Conservation (phyloP, 495 filamentous ascomycete genomes). For the Tricharina praecox region DNA sequence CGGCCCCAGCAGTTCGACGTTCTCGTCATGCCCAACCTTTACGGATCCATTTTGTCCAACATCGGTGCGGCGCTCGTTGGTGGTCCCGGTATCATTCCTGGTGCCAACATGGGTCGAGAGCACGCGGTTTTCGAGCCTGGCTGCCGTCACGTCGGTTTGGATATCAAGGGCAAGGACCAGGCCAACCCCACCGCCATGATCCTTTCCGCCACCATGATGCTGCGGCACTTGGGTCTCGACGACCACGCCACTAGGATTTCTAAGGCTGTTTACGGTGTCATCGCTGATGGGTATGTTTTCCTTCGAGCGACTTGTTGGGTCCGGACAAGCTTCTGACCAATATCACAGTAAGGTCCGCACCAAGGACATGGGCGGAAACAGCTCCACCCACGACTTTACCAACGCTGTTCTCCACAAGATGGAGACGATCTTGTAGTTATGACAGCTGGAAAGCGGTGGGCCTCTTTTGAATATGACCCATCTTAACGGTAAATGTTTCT, state of each 20-base stretch:
- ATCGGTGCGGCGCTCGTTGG: slow-evolving; percentile 97
- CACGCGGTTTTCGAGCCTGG: slow-evolving; percentile 97
- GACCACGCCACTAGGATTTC: slow-evolving; percentile 96
- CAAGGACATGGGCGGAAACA: slow-evolving; percentile 82
- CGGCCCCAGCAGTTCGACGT: slow-evolving; percentile 96
- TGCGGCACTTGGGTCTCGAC: slow-evolving; percentile 88
- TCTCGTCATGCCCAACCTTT: slow-evolving; percentile 99
- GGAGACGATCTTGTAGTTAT: too few species aligned
- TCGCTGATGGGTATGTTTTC: slow-evolving; percentile 63
- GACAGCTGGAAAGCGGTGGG: too few species aligned
- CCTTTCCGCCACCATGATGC: slow-evolving; percentile 85
- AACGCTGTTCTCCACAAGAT: slow-evolving; percentile 82
- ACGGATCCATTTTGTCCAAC: slow-evolving; percentile 97
- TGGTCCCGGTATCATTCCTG: slow-evolving; percentile 89
- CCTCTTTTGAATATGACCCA: too few species aligned
- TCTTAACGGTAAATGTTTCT: too few species aligned
- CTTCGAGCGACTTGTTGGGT: neutral
- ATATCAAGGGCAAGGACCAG: slow-evolving; percentile 98
- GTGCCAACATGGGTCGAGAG: slow-evolving; percentile 98
- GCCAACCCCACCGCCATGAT: slow-evolving; percentile 94
- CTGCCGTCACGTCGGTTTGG: slow-evolving; percentile 93
- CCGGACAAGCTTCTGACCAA: slow-evolving; percentile 23
- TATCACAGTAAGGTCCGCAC: slow-evolving; percentile 57
- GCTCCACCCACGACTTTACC: slow-evolving; percentile 87
- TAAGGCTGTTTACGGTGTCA: slow-evolving; percentile 92